Base-by-base conservation (phyloP, 352 stramenopile genomes). In the Pythium grandisporangium region DNA sequence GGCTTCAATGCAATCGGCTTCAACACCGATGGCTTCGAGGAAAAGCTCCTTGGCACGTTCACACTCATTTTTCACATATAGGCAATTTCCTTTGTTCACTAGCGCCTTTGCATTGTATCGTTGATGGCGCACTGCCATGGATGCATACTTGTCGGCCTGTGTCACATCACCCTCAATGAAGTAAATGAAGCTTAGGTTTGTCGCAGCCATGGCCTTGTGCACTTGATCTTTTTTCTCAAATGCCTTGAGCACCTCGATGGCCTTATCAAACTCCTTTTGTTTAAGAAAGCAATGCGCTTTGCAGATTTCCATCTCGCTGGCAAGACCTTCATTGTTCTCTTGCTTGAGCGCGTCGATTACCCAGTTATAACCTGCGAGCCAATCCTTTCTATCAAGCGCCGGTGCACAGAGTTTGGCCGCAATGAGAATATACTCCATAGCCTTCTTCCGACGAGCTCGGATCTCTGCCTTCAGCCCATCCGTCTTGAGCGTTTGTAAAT, bases 31-130 rank as follows among this genome's bases (percentile, higher is more conserved):
- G 6, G 93, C 94, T 55, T 98, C 95, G 12, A 99, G 70, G 45
- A 96, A 98, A 11, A 98, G 56, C 54, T 98, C 85, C 45, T 97
- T 97, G 10, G 95, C 94, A 17, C 79, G 70, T 46, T 89, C 78
- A 47, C 88, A 96, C 45, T 99, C 89, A 39, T 93, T 87, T 51
- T 91, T 83, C 7, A 95, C 69, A 58, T 96, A 98, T 14, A 97
- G 62, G 48, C 95, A 98, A 60, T 98, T 98, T 30, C 86, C 95
- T 53, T 98, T 98, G 70, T 98, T 99, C 13, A 99, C 95, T 8
- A 98, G 73, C 23, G 94, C 95, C 46, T 96, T 97, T 30, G 93
- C 88, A 57, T 98, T 98, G 69, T 98, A 98, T 16, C 93, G 70
- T 42, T 98, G 82, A 44, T 95, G 76, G n/a, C 76, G 68, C 32